Percentiles rank a stretch among this genome's conserved stretches.
phyloP scores from a whole-genome alignment of 1,139 yeast species.

The Geotrichum bryndzae region DNA sequence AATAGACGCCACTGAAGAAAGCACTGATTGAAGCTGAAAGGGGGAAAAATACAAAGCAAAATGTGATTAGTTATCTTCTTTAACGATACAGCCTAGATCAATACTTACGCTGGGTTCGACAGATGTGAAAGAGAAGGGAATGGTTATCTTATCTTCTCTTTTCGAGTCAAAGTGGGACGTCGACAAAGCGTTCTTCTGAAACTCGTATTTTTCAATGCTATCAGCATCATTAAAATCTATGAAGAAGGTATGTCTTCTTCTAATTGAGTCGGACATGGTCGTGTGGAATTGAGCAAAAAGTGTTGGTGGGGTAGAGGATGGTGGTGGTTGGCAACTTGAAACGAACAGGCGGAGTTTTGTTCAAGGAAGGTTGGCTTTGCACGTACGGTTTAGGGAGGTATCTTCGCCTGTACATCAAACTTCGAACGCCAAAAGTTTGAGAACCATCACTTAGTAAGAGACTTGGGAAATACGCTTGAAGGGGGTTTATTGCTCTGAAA shows the following conservation, averaged over 20 bases:
- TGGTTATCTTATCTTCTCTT: conserved; percentile 25
- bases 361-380: neutral
- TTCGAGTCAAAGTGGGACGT: conserved; percentile 21
- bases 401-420: neutral
- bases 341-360: neutral
- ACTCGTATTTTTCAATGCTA: conserved; percentile 19
- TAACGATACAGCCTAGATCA: neutral
- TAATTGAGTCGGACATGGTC: conserved; percentile 17
- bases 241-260: conserved; percentile 27
- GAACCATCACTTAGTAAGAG: neutral
- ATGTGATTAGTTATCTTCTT: neutral
- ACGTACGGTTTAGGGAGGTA: neutral
- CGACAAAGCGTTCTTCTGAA: conserved; percentile 11
- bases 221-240: conserved; percentile 23
- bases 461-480: neutral
- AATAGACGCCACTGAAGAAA: conserved; percentile 16
- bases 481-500: neutral
- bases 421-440: neutral
- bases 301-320: neutral
- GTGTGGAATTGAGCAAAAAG: neutral
- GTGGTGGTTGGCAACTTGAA: neutral
- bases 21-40: conserved; percentile 4
- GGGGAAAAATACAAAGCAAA: neutral
- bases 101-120: conserved; percentile 10
- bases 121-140: conserved; percentile 19